Percentiles rank a stretch among this genome's conserved stretches.
These are phyloP conservation scores for Leishmania martiniquensis DNA, from an alignment of 208 protist species.

Conservation along the genomic window DNA sequence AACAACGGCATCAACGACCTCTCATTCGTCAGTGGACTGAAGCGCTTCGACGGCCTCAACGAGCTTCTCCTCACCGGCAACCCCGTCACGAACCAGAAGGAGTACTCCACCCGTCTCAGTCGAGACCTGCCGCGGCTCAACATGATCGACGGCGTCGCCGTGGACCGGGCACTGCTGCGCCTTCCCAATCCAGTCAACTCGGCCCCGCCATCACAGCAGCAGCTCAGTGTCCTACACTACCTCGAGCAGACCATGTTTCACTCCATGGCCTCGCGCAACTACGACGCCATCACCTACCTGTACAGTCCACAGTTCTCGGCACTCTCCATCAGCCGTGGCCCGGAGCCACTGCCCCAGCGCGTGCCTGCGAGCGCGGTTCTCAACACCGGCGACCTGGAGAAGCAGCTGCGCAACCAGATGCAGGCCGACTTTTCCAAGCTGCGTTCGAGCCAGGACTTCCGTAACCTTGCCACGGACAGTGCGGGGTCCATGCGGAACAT, in stretches of 20 bases:
- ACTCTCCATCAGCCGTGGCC: constrained; percentile 53
- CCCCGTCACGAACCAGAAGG: constrained; percentile 34
- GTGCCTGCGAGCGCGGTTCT: constrained; percentile 48
- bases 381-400: constrained; percentile 55
- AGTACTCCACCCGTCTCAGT: constrained; percentile 54
- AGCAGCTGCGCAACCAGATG: constrained; percentile 59
- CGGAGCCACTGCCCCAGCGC: constrained; percentile 58
- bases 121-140: constrained; percentile 53
- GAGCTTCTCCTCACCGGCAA: constrained; percentile 80
- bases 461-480: constrained; percentile 72
- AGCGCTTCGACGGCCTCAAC: constrained; percentile 62
- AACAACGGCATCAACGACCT: constrained; percentile 72
- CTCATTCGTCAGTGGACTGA: constrained; percentile 57
- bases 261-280: constrained; percentile 28
- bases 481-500: constrained; percentile 52
- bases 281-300: constrained; percentile 21
- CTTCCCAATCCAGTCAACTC: constrained; percentile 78
- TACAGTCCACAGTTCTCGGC: constrained; percentile 36
- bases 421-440: constrained; percentile 47
- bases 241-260: constrained; percentile 37
- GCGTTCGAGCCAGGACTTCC: constrained; percentile 49
- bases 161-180: constrained; percentile 54
- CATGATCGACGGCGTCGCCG: constrained; percentile 60
- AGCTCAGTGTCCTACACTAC: constrained; percentile 37
- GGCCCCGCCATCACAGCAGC: constrained; percentile 21